These are phyloP conservation scores for Epichloe festucae DNA, from an alignment of 2,329 filamentous ascomycete genomes.

Conservation along the genomic window DNA sequence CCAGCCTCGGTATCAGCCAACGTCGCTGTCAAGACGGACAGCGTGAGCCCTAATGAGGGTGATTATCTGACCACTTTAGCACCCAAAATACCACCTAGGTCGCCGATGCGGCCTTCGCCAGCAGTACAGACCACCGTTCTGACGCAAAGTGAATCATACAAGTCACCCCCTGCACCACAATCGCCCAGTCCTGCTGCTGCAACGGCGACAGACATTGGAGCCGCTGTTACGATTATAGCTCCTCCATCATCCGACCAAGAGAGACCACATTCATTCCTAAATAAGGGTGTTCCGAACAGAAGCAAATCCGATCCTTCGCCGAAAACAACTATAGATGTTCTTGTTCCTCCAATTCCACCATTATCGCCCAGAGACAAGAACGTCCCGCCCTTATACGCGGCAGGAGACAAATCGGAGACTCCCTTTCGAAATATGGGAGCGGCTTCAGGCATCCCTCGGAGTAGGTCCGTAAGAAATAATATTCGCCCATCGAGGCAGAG, in stretches of 20 bases:
- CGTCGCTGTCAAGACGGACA: neutral
- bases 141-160: neutral
- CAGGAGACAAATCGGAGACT: neutral
- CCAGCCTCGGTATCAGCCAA: neutral
- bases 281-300: neutral
- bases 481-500: conserved; percentile 20
- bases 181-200: neutral
- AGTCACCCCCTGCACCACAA: neutral
- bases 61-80: neutral
- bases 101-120: neutral
- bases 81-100: neutral
- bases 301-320: neutral
- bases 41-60: neutral
- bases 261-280: neutral
- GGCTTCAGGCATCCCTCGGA: conserved; percentile 17
- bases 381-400: neutral
- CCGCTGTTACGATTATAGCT: neutral
- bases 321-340: conserved; percentile 1
- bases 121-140: neutral
- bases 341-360: conserved; percentile 7
- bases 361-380: neutral
- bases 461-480: conserved; percentile 16
- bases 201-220: neutral
- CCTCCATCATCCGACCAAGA: neutral
- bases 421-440: conserved; percentile 1